Conservation (phyloP, 495 filamentous ascomycete species). For the Xylaria scruposa region DNA sequence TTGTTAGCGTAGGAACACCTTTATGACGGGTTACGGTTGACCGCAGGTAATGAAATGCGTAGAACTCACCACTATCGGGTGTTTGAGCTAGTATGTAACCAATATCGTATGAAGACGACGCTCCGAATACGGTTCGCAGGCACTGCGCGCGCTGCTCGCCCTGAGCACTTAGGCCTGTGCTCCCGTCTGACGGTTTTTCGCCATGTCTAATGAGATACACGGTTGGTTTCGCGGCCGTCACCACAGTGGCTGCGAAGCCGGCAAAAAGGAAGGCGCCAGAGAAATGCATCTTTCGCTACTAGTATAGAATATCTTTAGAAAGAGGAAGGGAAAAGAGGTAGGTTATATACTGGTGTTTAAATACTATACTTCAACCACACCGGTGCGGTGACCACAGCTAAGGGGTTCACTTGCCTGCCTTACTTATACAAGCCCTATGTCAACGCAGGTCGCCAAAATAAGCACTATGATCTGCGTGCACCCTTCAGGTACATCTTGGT, state of each 20-base stretch:
- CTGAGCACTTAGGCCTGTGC: slow-evolving; percentile 50
- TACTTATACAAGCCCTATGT: slow-evolving; percentile 1
- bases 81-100: slow-evolving; percentile 60
- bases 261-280: slow-evolving; percentile 25
- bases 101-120: slow-evolving; percentile 55
- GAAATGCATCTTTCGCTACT: slow-evolving; percentile 26
- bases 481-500: background rate
- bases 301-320: background rate
- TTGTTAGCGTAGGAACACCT: background rate
- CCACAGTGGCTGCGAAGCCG: slow-evolving; percentile 21
- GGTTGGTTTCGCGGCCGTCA: slow-evolving; percentile 31
- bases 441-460: background rate
- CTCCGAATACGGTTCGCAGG: slow-evolving; percentile 55
- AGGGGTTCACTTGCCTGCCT: background rate
- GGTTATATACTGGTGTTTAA: background rate
- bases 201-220: slow-evolving; percentile 66
- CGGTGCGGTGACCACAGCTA: background rate
- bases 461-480: background rate
- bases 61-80: slow-evolving; percentile 51
- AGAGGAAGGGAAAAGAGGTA: no score
- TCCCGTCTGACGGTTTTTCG: slow-evolving; percentile 57
- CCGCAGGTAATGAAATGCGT: background rate
- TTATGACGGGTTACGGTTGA: no score
- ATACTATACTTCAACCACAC: background rate
- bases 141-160: slow-evolving; percentile 60